Evolutionary conservation across 2,329 filamentous ascomycete species (phyloP).

Genomic region (Leptographium procerum): DNA sequence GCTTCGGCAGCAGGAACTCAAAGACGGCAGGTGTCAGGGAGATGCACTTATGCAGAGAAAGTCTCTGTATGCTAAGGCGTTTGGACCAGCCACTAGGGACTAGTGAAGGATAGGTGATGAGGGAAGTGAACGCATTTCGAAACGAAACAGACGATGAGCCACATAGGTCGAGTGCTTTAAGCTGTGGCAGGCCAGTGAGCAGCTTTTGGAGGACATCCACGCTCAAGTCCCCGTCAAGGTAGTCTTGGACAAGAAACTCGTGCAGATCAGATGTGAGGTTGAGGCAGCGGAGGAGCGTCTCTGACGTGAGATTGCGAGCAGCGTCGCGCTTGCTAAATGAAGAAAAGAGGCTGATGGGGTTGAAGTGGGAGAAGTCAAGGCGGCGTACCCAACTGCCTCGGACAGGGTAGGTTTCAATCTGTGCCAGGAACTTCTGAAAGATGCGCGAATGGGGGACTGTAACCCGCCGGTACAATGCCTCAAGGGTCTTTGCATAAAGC

Average conservation of each 20-base stretch:
- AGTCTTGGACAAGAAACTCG: slow-evolving; percentile 72
- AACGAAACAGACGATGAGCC: slow-evolving; percentile 61
- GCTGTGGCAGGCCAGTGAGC: slow-evolving; percentile 51
- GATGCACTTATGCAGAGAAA: slow-evolving; percentile 71
- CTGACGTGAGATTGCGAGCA: slow-evolving; percentile 64
- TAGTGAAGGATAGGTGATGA: slow-evolving; percentile 23
- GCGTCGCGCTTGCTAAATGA: slow-evolving; percentile 64
- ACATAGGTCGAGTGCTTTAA: slow-evolving; percentile 65
- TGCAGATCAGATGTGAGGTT: slow-evolving; percentile 60
- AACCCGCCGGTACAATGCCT: slow-evolving; percentile 67
- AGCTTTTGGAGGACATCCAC: slow-evolving; percentile 58
- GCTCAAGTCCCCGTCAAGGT: slow-evolving; percentile 65
- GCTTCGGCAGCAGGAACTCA: slow-evolving; percentile 58
- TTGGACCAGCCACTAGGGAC: slow-evolving; percentile 33
- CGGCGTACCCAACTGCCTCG: slow-evolving; percentile 67
- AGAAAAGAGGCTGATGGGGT: slow-evolving; percentile 64
- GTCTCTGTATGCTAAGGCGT: slow-evolving; percentile 47
- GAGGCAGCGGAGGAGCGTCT: slow-evolving; percentile 61
- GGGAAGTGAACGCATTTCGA: slow-evolving; percentile 50
- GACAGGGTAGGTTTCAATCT: slow-evolving; percentile 53
- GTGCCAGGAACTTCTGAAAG: slow-evolving; percentile 68
- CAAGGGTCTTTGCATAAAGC: slow-evolving; percentile 60
- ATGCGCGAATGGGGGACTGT: slow-evolving; percentile 75
- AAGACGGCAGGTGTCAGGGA: slow-evolving; percentile 57
- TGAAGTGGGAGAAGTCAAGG: slow-evolving; percentile 78